Base-by-base conservation (phyloP, 2,329 filamentous ascomycete species). In the Coccinonectria pachysandricola region DNA sequence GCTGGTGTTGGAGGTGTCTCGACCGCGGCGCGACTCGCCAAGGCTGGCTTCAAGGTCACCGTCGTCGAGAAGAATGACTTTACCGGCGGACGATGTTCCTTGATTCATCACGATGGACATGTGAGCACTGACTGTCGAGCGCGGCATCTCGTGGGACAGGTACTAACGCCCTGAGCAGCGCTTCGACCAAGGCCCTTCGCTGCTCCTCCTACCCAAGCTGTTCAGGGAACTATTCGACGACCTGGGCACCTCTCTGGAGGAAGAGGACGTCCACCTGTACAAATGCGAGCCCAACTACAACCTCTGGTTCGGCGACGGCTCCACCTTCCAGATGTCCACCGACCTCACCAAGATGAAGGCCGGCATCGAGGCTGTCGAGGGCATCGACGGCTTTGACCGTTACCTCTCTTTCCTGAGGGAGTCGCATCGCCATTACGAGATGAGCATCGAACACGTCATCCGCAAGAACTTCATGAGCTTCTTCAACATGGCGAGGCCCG, bases 221-320 rank as follows among this genome's bases (percentile, higher is more conserved):
- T 86, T 85, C 59, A 62, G 65, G 15, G 72, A 80, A 53, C 71
- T 72, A 12, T 85, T 84, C 45, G 49, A 57, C 28, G 79, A 85
- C 40, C 66, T 85, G 2, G 76, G 64, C 35, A 84, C 78, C 5
- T 70, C 67, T 7, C 58, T 84, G 8, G 63, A 71, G 35, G 62
- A 58, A 1, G 79, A 83, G 46, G 75, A 73, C n/a, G 65, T 85
- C 1, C 55, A 75, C 24, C 57, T 86, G 4, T 46, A 79, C 13
- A 80, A 79, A 56, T 85, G 79, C 51, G 73, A 81, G 25, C 76
- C 77, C 1, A 86, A 85, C 48, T 85, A 86, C 60, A 71, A 73
- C 28, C 64, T 86, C 32, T 81, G 75, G 65, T 86, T 84, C 47
- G 62, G 71, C 9, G 79, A 84, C 48, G 74, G 72, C 26, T 68